Evolutionary conservation across 2,329 filamentous ascomycete genomes (phyloP).

Genomic region (Cadophora sp.): DNA sequence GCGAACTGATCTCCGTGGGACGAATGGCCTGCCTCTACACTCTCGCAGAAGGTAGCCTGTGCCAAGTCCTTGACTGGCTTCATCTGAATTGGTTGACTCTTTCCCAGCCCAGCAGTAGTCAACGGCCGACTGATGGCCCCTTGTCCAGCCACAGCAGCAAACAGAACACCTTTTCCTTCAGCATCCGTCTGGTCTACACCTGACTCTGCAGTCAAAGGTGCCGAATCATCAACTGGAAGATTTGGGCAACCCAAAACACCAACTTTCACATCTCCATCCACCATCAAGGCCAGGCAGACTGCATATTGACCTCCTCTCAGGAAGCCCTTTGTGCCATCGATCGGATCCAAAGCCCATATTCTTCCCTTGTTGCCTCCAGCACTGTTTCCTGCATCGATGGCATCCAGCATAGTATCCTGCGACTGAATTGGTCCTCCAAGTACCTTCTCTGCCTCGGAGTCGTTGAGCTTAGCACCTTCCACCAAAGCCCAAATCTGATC

Average conservation of each 20-base stretch:
- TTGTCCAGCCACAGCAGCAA: constrained; percentile 80
- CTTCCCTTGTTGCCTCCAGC: constrained; percentile 75
- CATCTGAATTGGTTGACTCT: constrained; percentile 77
- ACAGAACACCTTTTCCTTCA: constrained; percentile 82
- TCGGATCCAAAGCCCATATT: constrained; percentile 97
- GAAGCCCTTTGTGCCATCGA: constrained; percentile 98
- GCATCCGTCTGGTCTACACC: constrained; percentile 77
- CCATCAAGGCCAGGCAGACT: constrained; percentile 89
- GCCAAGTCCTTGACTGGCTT: constrained; percentile 75
- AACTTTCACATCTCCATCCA: constrained; percentile 92
- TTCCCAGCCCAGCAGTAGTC: constrained; percentile 58
- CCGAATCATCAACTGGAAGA: constrained; percentile 84
- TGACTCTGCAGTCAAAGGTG: constrained; percentile 72
- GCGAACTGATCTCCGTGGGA: constrained; percentile 85
- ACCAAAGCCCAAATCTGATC: constrained; percentile 87
- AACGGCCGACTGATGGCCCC: constrained; percentile 84
- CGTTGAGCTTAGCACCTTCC: constrained; percentile 71
- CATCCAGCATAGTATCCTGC: constrained; percentile 70
- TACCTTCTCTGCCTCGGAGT: constrained; percentile 67
- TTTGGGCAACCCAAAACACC: constrained; percentile 97
- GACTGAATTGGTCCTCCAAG: constrained; percentile 73
- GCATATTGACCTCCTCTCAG: constrained; percentile 96
- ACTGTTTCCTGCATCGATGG: constrained; percentile 73
- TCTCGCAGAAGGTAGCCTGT: constrained; percentile 93
- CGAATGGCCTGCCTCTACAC: constrained; percentile 91